Percentiles rank a stretch among this genome's conserved stretches.
Conservation (phyloP, 192 early-diverging fungal species). For the Podila verticillata region DNA sequence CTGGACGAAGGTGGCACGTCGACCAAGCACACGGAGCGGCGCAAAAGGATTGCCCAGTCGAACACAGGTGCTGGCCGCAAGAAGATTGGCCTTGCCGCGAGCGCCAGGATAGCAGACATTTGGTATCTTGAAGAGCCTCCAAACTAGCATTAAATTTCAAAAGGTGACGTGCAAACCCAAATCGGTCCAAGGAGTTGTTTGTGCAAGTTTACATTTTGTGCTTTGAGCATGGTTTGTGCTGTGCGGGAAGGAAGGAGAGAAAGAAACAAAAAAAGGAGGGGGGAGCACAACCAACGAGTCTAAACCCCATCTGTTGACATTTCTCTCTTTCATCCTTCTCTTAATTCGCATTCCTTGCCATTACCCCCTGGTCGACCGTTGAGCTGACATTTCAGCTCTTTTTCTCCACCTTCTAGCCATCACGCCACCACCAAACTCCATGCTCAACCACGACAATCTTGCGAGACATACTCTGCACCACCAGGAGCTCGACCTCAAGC, state of each 20-base stretch:
- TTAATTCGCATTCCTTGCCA: neutral
- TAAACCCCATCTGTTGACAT: too few relatives aligned
- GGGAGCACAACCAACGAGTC: too few relatives aligned
- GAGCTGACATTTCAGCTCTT: neutral
- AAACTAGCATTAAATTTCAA: neutral
- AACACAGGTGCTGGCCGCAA: slow-evolving; percentile 44
- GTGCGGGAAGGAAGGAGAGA: too few relatives aligned
- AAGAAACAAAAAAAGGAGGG: too few relatives aligned
- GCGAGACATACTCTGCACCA: slow-evolving; percentile 21
- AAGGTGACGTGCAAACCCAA: neutral
- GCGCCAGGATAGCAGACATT: slow-evolving; percentile 64
- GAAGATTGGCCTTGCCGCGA: slow-evolving; percentile 61
- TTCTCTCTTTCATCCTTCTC: neutral
- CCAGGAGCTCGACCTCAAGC: slow-evolving; percentile 13
- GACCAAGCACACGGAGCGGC: slow-evolving; percentile 26
- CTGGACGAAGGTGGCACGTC: slow-evolving; percentile 23
- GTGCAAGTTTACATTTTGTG: too few relatives aligned
- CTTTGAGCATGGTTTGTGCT: too few relatives aligned
- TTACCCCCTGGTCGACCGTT: neutral
- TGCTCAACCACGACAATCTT: slow-evolving; percentile 27
- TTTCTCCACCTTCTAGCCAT: neutral
- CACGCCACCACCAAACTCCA: neutral
- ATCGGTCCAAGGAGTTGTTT: too few relatives aligned
- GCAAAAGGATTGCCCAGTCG: slow-evolving; percentile 58
- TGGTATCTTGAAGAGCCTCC: slow-evolving; percentile 63